Evolutionary conservation across 2,329 filamentous ascomycete genomes (phyloP).

Genomic region (Pyrenophora teres): DNA sequence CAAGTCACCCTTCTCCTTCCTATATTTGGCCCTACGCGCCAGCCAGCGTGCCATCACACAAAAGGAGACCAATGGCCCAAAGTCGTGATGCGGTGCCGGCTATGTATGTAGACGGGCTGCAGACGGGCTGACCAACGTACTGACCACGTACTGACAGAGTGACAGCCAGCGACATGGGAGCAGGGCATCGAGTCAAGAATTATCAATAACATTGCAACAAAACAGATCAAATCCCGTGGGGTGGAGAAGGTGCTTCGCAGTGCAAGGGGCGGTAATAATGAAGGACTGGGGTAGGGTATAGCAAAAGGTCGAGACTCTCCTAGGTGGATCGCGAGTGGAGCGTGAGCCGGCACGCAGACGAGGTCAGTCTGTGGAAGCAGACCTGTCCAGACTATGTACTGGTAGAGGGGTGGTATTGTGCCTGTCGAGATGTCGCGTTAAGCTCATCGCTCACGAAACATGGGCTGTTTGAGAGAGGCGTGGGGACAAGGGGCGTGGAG

Average conservation of each 20-base stretch:
- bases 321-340: constrained; percentile 8
- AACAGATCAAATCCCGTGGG: constrained; percentile 3
- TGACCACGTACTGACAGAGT: not conserved
- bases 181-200: not conserved
- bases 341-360: constrained; percentile 13
- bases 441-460: constrained; percentile 10
- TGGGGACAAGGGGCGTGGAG: constrained; percentile 3
- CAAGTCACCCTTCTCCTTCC: constrained; percentile 15
- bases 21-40: not conserved
- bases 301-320: constrained; percentile 13
- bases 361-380: constrained; percentile 4
- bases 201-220: constrained; percentile 1
- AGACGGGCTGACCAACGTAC: no score
- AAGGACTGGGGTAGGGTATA: constrained; percentile 12
- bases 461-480: constrained; percentile 6
- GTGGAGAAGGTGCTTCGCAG: not conserved
- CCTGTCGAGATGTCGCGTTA: constrained; percentile 5
- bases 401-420: no score
- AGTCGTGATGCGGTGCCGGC: not conserved
- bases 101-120: no score
- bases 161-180: not conserved
- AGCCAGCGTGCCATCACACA: not conserved
- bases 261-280: constrained; percentile 17
- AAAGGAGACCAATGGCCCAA: not conserved
- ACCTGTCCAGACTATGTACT: constrained; percentile 13